Percentiles rank a stretch among this genome's conserved stretches.
Evolutionary conservation across 2,329 filamentous ascomycete species (phyloP).

Genomic region (Myriosclerotinia duriaeana): DNA sequence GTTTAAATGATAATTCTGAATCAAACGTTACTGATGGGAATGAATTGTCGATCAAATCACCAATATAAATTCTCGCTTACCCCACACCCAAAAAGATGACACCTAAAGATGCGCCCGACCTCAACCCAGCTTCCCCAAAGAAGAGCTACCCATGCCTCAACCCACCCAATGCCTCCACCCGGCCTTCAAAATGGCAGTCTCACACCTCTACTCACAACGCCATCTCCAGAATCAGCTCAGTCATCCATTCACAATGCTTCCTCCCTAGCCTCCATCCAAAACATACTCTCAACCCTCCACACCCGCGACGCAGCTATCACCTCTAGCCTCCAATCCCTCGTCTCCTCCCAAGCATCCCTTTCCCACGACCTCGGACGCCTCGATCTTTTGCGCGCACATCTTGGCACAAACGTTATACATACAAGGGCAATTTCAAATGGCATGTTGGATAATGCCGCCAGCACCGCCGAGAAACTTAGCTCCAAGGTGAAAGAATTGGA

Average conservation of each 20-base stretch:
- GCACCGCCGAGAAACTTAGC: slow-evolving; percentile 82
- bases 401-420: slow-evolving; percentile 82
- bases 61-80: slow-evolving; percentile 32
- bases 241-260: slow-evolving; percentile 63
- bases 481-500: slow-evolving; percentile 85
- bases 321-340: slow-evolving; percentile 69
- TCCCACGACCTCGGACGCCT: slow-evolving; percentile 82
- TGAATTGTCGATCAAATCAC: neutral
- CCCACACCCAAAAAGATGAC: slow-evolving; percentile 25
- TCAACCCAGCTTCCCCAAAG: slow-evolving; percentile 25
- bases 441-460: slow-evolving; percentile 84
- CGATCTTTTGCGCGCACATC: slow-evolving; percentile 82
- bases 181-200: slow-evolving; percentile 40
- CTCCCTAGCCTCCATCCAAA: slow-evolving; percentile 75
- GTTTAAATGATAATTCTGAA: neutral
- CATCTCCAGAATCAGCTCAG: slow-evolving; percentile 22
- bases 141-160: slow-evolving; percentile 37
- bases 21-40: neutral
- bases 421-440: slow-evolving; percentile 81
- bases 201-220: slow-evolving; percentile 27
- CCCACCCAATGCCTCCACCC: slow-evolving; percentile 41
- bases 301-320: slow-evolving; percentile 73
- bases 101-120: slow-evolving; percentile 25
- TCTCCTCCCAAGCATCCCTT: slow-evolving; percentile 82
- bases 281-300: slow-evolving; percentile 73